Evolutionary conservation across 108 stramenopile genomes (phyloP).

Genomic region (Nitzschia palea): DNA sequence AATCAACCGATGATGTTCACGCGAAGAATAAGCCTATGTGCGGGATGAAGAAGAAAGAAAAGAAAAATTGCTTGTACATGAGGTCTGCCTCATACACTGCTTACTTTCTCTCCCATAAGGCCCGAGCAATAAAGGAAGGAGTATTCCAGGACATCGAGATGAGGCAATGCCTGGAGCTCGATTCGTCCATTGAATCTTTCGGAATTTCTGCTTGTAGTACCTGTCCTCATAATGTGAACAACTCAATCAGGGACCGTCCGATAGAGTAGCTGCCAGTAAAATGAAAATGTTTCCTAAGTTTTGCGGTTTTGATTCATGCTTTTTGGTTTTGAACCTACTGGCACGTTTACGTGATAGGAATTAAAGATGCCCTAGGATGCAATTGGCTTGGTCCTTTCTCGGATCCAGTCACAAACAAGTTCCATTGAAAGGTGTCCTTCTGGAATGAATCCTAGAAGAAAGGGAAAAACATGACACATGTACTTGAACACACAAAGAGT

Average conservation of each 20-base stretch:
- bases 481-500: conserved; percentile 76
- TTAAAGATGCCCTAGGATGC: not conserved
- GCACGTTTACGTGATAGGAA: too few species aligned
- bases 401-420: conserved; percentile 72
- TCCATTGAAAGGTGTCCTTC: conserved; percentile 66
- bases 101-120: conserved; percentile 70
- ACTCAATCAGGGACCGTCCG: too few species aligned
- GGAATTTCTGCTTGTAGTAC: too few species aligned
- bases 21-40: not conserved
- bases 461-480: conserved; percentile 80
- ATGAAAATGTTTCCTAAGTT: too few species aligned
- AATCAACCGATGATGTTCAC: not conserved
- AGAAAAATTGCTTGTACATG: conserved; percentile 58
- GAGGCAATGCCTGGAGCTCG: too few species aligned
- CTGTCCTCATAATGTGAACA: too few species aligned
- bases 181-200: too few species aligned
- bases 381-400: conserved; percentile 16
- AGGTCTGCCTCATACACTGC: conserved; percentile 60
- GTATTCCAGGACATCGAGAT: conserved; percentile 68
- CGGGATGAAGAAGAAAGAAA: conserved; percentile 55
- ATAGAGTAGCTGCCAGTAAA: too few species aligned
- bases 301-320: too few species aligned
- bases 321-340: too few species aligned
- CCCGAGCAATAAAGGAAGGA: conserved; percentile 60
- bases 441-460: conserved; percentile 62